Conservation (phyloP, 2,329 filamentous ascomycete species). For the Tolypocladium guangdongense region DNA sequence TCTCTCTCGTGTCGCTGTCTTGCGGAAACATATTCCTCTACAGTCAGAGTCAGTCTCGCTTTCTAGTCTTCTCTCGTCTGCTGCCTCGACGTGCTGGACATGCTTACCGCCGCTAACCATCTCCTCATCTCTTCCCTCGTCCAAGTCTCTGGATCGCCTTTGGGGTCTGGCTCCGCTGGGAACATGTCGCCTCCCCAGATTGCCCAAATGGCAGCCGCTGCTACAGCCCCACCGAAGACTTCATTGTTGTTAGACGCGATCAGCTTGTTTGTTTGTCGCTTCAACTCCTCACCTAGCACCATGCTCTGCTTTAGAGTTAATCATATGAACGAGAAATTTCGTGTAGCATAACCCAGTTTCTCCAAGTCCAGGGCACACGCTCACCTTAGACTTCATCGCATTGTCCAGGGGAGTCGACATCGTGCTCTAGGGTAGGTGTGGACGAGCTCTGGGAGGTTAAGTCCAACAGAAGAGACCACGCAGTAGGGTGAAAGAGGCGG, state of each 20-base stretch:
- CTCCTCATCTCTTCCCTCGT: slow-evolving; percentile 66
- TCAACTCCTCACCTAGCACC: slow-evolving; percentile 46
- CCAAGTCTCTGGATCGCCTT: slow-evolving; percentile 61
- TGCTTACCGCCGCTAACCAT: slow-evolving; percentile 70
- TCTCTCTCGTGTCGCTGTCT: slow-evolving; percentile 29
- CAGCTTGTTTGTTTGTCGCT: background rate
- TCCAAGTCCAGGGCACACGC: background rate
- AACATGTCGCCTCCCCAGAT: slow-evolving; percentile 86
- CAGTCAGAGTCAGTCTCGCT: background rate
- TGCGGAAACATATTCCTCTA: slow-evolving; percentile 37
- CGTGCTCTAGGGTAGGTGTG: slow-evolving; percentile 12
- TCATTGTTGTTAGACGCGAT: background rate
- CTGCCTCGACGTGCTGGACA: background rate
- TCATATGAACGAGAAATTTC: background rate
- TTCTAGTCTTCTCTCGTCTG: background rate
- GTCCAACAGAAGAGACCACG: background rate
- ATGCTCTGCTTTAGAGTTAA: slow-evolving; percentile 41
- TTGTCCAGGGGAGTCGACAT: slow-evolving; percentile 63
- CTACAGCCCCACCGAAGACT: slow-evolving; percentile 75
- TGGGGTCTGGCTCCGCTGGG: slow-evolving; percentile 64
- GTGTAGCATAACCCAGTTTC: background rate
- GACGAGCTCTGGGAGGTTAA: background rate
- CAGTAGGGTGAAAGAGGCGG: background rate
- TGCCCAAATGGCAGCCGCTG: slow-evolving; percentile 69
- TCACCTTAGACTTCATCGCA: slow-evolving; percentile 59